Percentiles rank a stretch among this genome's conserved stretches.
phyloP scores from a whole-genome alignment of 1,284 basidiomycete species.

The Pyrrhoderma lamaoense region DNA sequence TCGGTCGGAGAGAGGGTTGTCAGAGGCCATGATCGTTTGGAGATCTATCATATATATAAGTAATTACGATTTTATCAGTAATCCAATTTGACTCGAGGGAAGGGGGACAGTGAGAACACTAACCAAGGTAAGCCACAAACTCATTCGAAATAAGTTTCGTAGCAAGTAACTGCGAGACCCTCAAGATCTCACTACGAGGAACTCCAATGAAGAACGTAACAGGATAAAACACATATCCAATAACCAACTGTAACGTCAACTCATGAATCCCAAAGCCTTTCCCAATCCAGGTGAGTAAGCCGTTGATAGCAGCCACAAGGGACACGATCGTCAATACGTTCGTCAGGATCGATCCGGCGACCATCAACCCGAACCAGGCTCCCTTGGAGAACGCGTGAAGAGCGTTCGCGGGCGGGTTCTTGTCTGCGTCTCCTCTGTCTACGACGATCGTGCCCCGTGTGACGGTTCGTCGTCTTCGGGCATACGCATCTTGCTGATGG shows the following conservation, averaged over 20 bases:
- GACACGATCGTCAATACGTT: constrained; percentile 79
- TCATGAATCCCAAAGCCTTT: constrained; percentile 77
- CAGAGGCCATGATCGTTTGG: constrained; percentile 41
- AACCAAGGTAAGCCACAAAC: constrained; percentile 70
- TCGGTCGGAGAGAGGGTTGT: constrained; percentile 57
- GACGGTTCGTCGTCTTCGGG: constrained; percentile 83
- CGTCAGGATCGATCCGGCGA: constrained; percentile 77
- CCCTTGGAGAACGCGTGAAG: constrained; percentile 88
- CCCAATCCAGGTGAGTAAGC: constrained; percentile 84
- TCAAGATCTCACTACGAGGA: constrained; percentile 63
- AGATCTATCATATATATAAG: constrained; percentile 32
- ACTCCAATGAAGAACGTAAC: constrained; percentile 80
- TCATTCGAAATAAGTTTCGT: constrained; percentile 86
- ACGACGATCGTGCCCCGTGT: constrained; percentile 77
- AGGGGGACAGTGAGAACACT: constrained; percentile 19
- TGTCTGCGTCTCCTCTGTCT: constrained; percentile 61
- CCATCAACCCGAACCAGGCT: constrained; percentile 77
- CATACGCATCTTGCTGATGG: constrained; percentile 80
- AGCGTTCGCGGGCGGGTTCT: constrained; percentile 59
- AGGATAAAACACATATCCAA: constrained; percentile 86
- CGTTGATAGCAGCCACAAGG: constrained; percentile 77
- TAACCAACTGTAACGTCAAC: constrained; percentile 77
- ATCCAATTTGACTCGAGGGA: not conserved
- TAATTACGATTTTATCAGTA: no score
- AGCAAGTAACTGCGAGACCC: constrained; percentile 73